Evolutionary conservation across 1,284 basidiomycete genomes (phyloP).

Genomic region (Puccinia hordei): DNA sequence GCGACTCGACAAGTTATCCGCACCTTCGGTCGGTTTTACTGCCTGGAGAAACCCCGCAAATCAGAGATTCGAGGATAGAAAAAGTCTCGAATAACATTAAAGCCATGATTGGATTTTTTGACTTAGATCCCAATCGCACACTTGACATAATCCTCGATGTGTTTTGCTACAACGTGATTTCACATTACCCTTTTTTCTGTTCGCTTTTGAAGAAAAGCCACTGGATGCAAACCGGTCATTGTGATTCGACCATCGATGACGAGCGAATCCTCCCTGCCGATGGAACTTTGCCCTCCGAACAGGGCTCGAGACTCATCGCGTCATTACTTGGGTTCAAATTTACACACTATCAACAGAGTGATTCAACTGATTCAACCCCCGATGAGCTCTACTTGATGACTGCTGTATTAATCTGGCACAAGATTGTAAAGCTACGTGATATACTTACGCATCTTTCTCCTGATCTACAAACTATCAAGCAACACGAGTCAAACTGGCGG

Average conservation of each 20-base stretch:
- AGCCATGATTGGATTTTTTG: conserved; percentile 85
- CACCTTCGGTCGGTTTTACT: conserved; percentile 56
- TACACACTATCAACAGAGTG: conserved; percentile 75
- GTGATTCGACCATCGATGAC: conserved; percentile 31
- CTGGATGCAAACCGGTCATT: conserved; percentile 64
- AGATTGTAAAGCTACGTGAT: conserved; percentile 80
- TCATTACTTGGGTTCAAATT: conserved; percentile 97
- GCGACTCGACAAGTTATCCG: conserved; percentile 40
- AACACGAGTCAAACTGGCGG: conserved; percentile 45
- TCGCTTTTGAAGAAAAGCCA: conserved; percentile 80
- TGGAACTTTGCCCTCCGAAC: conserved; percentile 53
- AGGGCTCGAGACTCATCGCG: conserved; percentile 70
- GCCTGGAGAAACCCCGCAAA: conserved; percentile 59
- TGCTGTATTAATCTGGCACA: conserved; percentile 83
- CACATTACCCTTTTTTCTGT: conserved; percentile 89
- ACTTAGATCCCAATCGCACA: conserved; percentile 89
- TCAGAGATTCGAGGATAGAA: conserved; percentile 69
- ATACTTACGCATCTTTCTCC: conserved; percentile 75
- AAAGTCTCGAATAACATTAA: conserved; percentile 83
- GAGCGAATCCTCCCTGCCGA: conserved; percentile 16
- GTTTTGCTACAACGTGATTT: conserved; percentile 75
- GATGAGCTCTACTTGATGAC: conserved; percentile 77
- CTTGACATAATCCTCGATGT: conserved; percentile 92
- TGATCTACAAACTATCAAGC: conserved; percentile 55
- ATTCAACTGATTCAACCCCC: conserved; percentile 65